These are phyloP conservation scores for Calocybe gangraenosa DNA, from an alignment of 768 basidiomycete genomes.

Conservation along the genomic window DNA sequence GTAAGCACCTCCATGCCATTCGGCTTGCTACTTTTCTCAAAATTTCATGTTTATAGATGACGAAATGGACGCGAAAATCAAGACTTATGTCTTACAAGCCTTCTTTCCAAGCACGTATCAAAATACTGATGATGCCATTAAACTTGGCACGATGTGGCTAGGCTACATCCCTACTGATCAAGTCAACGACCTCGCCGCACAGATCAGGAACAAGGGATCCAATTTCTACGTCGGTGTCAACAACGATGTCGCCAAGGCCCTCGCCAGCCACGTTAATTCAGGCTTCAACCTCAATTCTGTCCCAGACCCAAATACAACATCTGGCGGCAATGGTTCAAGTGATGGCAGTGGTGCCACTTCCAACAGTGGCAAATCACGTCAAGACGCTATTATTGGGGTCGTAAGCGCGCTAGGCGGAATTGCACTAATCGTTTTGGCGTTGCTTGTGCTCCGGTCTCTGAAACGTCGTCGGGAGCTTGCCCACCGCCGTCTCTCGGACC, in stretches of 20 bases:
- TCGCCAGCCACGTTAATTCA: conserved; percentile 69
- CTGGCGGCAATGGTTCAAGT: conserved; percentile 17
- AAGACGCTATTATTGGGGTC: conserved; percentile 90
- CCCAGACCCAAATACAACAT: conserved; percentile 33
- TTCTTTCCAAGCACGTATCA: conserved; percentile 59
- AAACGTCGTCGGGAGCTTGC: conserved; percentile 64
- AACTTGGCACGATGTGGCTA: conserved; percentile 68
- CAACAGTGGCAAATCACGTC: conserved; percentile 44
- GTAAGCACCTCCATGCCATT: conserved; percentile 21
- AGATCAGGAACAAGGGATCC: conserved; percentile 60
- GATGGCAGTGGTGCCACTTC: conserved; percentile 24
- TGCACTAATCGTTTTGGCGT: conserved; percentile 65
- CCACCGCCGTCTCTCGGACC: conserved; percentile 70
- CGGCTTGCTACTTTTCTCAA: neutral
- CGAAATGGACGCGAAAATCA: conserved; percentile 25
- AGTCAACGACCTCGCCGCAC: conserved; percentile 58
- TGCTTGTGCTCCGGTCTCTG: conserved; percentile 66
- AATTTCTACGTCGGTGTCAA: conserved; percentile 56
- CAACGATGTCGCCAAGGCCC: conserved; percentile 40
- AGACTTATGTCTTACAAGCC: conserved; percentile 59
- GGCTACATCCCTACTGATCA: conserved; percentile 57
- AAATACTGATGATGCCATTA: conserved; percentile 36
- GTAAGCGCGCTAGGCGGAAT: conserved; percentile 79
- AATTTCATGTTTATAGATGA: too few species aligned
- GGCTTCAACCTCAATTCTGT: conserved; percentile 56